A percentile compares a stretch with the other conserved stretches of the same genome.
Conservation (phyloP, 108 stramenopile species). For the Cyclostephanos tholiformis region DNA sequence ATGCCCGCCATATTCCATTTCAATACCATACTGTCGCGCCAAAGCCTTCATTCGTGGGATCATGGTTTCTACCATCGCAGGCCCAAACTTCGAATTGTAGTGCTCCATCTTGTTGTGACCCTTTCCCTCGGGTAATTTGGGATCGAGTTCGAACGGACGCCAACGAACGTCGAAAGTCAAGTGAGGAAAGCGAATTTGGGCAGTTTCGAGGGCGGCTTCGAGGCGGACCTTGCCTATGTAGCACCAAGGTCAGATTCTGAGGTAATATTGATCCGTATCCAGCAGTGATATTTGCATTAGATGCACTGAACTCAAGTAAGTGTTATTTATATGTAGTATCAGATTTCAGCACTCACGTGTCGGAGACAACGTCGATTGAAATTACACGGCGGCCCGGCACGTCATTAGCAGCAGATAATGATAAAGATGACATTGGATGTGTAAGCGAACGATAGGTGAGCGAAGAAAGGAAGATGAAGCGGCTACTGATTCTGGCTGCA, state of each 20-base stretch:
- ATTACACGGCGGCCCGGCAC: constrained; percentile 26
- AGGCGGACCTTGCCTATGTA: constrained; percentile 50
- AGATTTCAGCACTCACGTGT: constrained; percentile 22
- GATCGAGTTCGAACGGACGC: constrained; percentile 50
- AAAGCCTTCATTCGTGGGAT: constrained; percentile 49
- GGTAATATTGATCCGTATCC: neutral
- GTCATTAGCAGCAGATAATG: neutral
- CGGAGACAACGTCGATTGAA: constrained; percentile 48
- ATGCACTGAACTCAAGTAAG: neutral
- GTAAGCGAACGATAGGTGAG: constrained; percentile 5
- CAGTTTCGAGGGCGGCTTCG: constrained; percentile 33
- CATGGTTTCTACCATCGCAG: constrained; percentile 29
- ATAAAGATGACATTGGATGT: neutral
- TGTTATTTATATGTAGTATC: neutral
- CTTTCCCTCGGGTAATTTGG: constrained; percentile 33
- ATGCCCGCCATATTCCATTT: constrained; percentile 42
- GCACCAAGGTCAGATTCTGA: constrained; percentile 51
- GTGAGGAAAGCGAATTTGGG: constrained; percentile 24
- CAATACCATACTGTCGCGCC: constrained; percentile 40
- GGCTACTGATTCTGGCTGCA: neutral
- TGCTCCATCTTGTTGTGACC: constrained; percentile 46
- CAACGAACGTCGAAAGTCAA: constrained; percentile 44
- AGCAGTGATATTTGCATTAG: neutral
- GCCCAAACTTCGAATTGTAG: constrained; percentile 42
- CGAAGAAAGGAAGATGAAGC: neutral